Conservation (phyloP, 305 asterid genomes). For the Fraxinus dipetala region DNA sequence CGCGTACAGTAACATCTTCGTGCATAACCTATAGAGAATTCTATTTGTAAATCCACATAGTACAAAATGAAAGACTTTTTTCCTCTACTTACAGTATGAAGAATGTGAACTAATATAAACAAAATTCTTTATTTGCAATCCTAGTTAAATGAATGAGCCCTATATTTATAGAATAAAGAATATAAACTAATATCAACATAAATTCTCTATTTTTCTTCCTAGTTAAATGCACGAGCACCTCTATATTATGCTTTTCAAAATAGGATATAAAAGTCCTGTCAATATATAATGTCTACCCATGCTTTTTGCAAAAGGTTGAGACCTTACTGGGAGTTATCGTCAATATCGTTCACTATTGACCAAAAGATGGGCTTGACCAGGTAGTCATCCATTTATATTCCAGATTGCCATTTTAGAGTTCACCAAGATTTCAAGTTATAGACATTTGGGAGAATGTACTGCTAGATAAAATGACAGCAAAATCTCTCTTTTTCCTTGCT, state of each 20-base stretch:
- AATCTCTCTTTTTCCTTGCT: background rate
- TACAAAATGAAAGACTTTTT: background rate
- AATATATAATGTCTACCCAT: constrained; percentile 6
- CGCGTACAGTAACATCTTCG: constrained; percentile 31
- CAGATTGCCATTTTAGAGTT: background rate
- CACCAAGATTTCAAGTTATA: constrained; percentile 1
- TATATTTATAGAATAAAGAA: background rate
- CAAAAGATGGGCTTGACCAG: constrained; percentile 4
- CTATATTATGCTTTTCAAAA: constrained; percentile 7
- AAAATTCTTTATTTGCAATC: background rate
- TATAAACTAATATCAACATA: background rate
- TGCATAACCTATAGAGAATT: constrained; percentile 24
- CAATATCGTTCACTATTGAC: background rate
- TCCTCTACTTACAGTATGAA: background rate
- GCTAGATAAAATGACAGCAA: background rate
- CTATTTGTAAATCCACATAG: background rate
- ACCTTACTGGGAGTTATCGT: constrained; percentile 6
- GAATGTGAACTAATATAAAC: background rate
- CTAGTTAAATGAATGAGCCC: background rate
- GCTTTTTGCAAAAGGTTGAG: background rate
- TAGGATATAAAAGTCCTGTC: constrained; percentile 4
- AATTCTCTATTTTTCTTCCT: background rate
- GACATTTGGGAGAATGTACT: background rate
- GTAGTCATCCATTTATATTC: background rate
- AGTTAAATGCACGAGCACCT: constrained; percentile 3